phyloP scores from a whole-genome alignment of 2,329 filamentous ascomycete species.

The Ambrosiella cleistominuta region DNA sequence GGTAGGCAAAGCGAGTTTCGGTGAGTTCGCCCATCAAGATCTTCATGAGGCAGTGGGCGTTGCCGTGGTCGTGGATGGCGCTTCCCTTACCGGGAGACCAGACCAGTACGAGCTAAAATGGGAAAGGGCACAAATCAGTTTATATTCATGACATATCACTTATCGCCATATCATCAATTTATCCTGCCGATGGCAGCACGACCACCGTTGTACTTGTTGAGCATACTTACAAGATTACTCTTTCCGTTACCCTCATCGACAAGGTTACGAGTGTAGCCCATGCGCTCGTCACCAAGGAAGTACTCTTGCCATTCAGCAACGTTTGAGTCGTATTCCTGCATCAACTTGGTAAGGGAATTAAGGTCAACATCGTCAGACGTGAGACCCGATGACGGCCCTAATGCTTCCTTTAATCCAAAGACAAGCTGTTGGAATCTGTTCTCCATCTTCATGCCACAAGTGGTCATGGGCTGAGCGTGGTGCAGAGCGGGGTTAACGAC shows the following conservation, averaged over 20 bases:
- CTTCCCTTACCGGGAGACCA: constrained; percentile 75
- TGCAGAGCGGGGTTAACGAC: constrained; percentile 10
- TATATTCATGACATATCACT: background rate
- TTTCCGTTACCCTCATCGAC: constrained; percentile 79
- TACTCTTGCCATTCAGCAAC: constrained; percentile 57
- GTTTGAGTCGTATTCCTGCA: constrained; percentile 55
- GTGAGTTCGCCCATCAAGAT: constrained; percentile 61
- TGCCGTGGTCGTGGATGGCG: constrained; percentile 75
- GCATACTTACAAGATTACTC: constrained; percentile 45
- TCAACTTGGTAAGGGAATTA: constrained; percentile 49
- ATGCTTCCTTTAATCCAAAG: constrained; percentile 49
- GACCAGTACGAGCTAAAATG: constrained; percentile 57
- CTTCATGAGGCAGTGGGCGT: constrained; percentile 87
- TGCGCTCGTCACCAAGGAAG: constrained; percentile 51
- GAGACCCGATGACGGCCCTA: constrained; percentile 68
- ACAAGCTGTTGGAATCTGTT: constrained; percentile 54
- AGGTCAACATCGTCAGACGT: constrained; percentile 69
- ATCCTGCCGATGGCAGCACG: too few species aligned
- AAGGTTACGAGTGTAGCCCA: constrained; percentile 70
- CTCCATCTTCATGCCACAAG: constrained; percentile 9
- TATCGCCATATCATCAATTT: background rate
- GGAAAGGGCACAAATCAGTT: background rate
- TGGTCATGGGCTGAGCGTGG: constrained; percentile 4
- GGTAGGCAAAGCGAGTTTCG: constrained; percentile 69
- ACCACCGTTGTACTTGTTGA: background rate